A percentile compares a stretch with the other conserved stretches of the same genome.
Conservation (phyloP, 2,329 filamentous ascomycete species). For the Xylaria sp. region DNA sequence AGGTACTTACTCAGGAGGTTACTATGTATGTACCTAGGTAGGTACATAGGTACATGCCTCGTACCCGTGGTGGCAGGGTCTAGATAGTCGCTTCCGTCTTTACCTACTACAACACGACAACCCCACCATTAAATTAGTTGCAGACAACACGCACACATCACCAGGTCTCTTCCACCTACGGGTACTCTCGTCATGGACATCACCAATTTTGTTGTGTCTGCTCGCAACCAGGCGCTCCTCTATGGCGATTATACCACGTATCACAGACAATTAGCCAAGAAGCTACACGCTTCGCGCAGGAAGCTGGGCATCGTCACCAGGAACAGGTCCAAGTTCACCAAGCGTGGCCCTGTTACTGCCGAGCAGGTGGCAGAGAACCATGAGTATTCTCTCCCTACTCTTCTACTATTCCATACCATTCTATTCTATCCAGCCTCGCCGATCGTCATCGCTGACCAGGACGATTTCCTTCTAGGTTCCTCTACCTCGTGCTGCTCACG, state of each 20-base stretch:
- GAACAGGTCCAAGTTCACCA: slow-evolving; percentile 86
- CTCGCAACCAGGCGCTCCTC: slow-evolving; percentile 84
- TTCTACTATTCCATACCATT: neutral
- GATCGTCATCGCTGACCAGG: slow-evolving; percentile 10
- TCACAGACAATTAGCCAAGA: slow-evolving; percentile 80
- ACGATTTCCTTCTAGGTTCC: slow-evolving; percentile 60
- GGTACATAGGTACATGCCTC: neutral
- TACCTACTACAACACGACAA: neutral
- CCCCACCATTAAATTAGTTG: slow-evolving; percentile 7
- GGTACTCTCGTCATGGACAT: slow-evolving; percentile 77
- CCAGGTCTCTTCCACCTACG: neutral
- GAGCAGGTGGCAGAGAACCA: slow-evolving; percentile 79
- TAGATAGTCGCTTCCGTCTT: too few relatives aligned
- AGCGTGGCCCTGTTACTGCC: slow-evolving; percentile 75
- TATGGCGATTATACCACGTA: slow-evolving; percentile 92
- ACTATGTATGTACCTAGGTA: neutral
- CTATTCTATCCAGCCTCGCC: slow-evolving; percentile 11
- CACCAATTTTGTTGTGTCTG: slow-evolving; percentile 82
- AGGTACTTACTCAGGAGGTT: too few relatives aligned
- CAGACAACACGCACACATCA: neutral
- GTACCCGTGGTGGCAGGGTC: too few relatives aligned
- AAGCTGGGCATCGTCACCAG: slow-evolving; percentile 85
- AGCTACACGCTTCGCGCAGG: slow-evolving; percentile 84
- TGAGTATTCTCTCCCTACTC: slow-evolving; percentile 65
- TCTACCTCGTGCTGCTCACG: slow-evolving; percentile 82